Evolutionary conservation across 495 filamentous ascomycete species (phyloP).

Genomic region (Tuber melanosporum): DNA sequence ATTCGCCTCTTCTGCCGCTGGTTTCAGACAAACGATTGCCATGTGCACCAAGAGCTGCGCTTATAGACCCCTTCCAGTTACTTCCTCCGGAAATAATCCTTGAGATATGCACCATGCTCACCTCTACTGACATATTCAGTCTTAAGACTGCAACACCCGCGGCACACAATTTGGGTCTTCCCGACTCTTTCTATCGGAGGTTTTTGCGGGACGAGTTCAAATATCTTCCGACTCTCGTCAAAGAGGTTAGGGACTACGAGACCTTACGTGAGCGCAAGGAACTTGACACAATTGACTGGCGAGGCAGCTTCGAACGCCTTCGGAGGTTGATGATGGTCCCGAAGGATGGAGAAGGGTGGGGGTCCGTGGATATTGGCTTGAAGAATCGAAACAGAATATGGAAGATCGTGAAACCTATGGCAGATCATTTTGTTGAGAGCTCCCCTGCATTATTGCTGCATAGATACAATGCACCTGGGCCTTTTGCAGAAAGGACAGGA

Average conservation of each 20-base stretch:
- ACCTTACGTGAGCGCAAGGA: not conserved
- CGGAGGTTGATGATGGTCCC: slow-evolving; percentile 36
- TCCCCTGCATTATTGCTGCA: slow-evolving; percentile 26
- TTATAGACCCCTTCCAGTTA: slow-evolving; percentile 35
- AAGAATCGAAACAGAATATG: slow-evolving; percentile 43
- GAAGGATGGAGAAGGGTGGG: slow-evolving; percentile 31
- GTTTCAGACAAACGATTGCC: slow-evolving; percentile 14
- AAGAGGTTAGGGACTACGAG: slow-evolving; percentile 25
- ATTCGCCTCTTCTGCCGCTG: slow-evolving; percentile 25
- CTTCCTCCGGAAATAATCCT: slow-evolving; percentile 40
- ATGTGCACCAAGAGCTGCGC: slow-evolving; percentile 25
- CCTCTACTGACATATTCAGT: slow-evolving; percentile 41
- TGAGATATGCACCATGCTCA: slow-evolving; percentile 36
- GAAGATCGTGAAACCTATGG: slow-evolving; percentile 44
- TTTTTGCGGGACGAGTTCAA: slow-evolving; percentile 42
- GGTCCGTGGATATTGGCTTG: slow-evolving; percentile 37
- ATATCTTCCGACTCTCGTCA: slow-evolving; percentile 37
- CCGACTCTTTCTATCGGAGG: slow-evolving; percentile 36
- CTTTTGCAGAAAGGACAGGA: slow-evolving; percentile 27
- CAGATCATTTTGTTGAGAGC: slow-evolving; percentile 41
- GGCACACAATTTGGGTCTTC: slow-evolving; percentile 34
- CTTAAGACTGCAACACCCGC: slow-evolving; percentile 37
- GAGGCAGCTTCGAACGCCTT: slow-evolving; percentile 38
- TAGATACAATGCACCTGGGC: slow-evolving; percentile 21
- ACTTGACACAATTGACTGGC: slow-evolving; percentile 37